These are phyloP conservation scores for Cornus florida DNA, from an alignment of 148 eudicot species.

Conservation along the genomic window DNA sequence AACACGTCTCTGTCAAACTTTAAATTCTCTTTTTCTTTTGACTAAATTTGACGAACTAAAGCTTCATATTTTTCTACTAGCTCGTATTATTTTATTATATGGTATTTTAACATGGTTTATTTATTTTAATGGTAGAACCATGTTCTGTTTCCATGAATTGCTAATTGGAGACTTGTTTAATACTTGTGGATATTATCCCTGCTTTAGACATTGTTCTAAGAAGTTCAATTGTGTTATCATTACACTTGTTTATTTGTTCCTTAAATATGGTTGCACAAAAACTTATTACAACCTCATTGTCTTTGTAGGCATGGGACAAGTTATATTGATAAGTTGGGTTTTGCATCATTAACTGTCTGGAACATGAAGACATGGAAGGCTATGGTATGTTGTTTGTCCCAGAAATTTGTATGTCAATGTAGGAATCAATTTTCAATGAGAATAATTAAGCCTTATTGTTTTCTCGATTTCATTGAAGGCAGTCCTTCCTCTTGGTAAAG, in stretches of 20 bases:
- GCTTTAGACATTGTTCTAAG: neutral
- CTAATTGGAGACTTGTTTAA: no score
- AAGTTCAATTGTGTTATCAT: neutral
- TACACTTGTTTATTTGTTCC: neutral
- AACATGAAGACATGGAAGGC: slow-evolving; percentile 98
- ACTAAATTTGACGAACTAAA: no score
- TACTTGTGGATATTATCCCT: neutral
- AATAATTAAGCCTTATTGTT: slow-evolving; percentile 25
- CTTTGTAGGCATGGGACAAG: slow-evolving; percentile 43
- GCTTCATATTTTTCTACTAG: no score
- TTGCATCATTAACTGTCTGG: slow-evolving; percentile 75
- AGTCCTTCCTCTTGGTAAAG: slow-evolving; percentile 99
- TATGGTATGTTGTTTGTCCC: slow-evolving; percentile 60
- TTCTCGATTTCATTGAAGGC: slow-evolving; percentile 64
- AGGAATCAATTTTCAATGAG: slow-evolving; percentile 7
- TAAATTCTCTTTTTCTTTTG: no score
- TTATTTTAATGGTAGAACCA: no score
- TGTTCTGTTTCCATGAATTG: neutral
- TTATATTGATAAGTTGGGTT: no score
- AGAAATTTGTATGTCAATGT: neutral
- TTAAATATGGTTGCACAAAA: neutral
- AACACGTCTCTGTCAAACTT: no score
- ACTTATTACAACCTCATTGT: slow-evolving; percentile 1
- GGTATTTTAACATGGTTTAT: no score
- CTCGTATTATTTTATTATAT: no score